Evolutionary conservation across 179 eudicot species (phyloP).

Genomic region (Monotropa hypopitys): DNA sequence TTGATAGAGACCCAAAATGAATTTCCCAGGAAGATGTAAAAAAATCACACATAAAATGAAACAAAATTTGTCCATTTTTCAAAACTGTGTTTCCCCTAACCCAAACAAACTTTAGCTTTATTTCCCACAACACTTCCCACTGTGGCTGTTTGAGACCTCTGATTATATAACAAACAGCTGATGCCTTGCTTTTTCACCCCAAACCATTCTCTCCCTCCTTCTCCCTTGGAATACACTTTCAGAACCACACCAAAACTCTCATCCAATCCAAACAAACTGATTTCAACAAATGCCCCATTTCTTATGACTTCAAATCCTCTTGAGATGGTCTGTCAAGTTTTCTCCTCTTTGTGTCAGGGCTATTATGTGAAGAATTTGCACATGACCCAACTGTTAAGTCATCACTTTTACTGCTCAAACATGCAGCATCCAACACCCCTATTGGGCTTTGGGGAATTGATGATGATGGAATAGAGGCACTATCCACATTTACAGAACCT

Average conservation of each 20-base stretch:
- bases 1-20: background rate
- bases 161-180: constrained; percentile 6
- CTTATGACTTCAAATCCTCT: constrained; percentile 7
- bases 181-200: constrained; percentile 9
- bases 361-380: constrained; percentile 21
- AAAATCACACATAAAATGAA: background rate
- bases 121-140: background rate
- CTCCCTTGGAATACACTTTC: background rate
- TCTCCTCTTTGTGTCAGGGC: constrained; percentile 35
- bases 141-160: constrained; percentile 8
- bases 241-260: background rate
- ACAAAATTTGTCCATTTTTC: background rate
- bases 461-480: constrained; percentile 10
- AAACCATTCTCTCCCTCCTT: background rate
- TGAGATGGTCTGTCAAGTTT: constrained; percentile 8
- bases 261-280: background rate
- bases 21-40: background rate
- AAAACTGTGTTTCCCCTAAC: background rate
- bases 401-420: constrained; percentile 38
- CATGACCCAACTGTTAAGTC: constrained; percentile 25
- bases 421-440: constrained; percentile 46
- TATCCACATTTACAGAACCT: background rate
- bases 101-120: background rate
- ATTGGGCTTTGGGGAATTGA: constrained; percentile 39
- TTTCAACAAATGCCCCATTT: constrained; percentile 3